Conservation (phyloP, 768 basidiomycete species). For the Suillus tomentosus region DNA sequence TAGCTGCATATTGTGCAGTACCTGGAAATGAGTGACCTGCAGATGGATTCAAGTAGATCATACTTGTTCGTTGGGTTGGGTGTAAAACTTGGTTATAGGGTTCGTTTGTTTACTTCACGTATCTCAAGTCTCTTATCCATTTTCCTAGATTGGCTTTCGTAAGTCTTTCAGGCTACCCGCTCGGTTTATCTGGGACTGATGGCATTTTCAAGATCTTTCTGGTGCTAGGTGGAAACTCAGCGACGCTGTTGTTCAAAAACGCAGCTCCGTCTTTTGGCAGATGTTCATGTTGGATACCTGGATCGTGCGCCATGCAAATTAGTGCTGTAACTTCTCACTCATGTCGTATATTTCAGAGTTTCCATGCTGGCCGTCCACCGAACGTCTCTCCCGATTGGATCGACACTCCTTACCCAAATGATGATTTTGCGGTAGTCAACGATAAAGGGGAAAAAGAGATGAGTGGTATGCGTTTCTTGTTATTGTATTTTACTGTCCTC, state of each 20-base stretch:
- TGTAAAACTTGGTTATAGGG: constrained; percentile 59
- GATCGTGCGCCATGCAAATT: constrained; percentile 42
- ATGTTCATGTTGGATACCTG: constrained; percentile 65
- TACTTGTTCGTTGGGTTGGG: constrained; percentile 64
- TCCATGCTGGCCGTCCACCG: constrained; percentile 61
- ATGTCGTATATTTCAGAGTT: constrained; percentile 46
- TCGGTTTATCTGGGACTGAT: not conserved
- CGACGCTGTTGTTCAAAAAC: constrained; percentile 43
- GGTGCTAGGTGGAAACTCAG: constrained; percentile 61
- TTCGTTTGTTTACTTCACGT: constrained; percentile 34
- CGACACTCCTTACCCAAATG: constrained; percentile 57
- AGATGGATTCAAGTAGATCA: constrained; percentile 46
- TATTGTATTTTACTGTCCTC: not conserved
- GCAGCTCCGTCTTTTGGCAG: constrained; percentile 67
- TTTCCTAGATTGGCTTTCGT: constrained; percentile 59
- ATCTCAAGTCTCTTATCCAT: constrained; percentile 8
- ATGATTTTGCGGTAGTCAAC: constrained; percentile 37
- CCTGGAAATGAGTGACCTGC: constrained; percentile 56
- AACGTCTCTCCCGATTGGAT: constrained; percentile 52
- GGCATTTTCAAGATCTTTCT: constrained; percentile 50
- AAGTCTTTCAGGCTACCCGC: constrained; percentile 10
- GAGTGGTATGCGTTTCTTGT: constrained; percentile 41
- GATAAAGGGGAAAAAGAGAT: constrained; percentile 39
- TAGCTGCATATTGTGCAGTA: constrained; percentile 49
- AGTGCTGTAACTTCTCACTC: not conserved